phyloP scores from a whole-genome alignment of 148 eudicot species.

The Polygonum maritimum region DNA sequence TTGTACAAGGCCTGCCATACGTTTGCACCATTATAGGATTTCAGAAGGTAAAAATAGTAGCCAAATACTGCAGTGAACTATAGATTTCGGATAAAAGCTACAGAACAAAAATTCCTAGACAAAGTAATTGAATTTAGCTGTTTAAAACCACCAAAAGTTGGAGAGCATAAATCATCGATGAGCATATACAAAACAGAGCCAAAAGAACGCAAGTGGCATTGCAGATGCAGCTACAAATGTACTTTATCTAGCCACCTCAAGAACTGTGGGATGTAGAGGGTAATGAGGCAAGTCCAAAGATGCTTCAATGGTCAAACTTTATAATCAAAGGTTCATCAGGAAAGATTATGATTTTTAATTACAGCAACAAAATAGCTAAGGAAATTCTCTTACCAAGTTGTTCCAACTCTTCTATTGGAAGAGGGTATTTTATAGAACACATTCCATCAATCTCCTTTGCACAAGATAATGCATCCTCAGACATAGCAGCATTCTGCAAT shows the following conservation, averaged over 20 bases:
- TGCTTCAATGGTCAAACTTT: conserved; percentile 1
- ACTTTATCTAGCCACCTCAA: not conserved
- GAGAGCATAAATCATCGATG: not conserved
- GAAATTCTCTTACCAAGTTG: conserved; percentile 46
- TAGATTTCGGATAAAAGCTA: not conserved
- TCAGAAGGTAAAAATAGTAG: not conserved
- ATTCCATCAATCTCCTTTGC: conserved; percentile 70
- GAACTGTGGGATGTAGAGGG: not conserved
- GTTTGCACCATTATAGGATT: conserved; percentile 10
- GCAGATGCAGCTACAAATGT: not conserved
- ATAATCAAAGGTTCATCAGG: not conserved
- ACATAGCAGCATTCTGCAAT: conserved; percentile 53
- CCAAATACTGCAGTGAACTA: not conserved
- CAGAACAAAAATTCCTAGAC: not conserved
- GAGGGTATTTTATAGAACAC: conserved; percentile 67
- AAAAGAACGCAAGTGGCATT: not conserved
- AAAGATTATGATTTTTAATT: not conserved
- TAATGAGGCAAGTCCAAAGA: not conserved
- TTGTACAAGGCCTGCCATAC: conserved; percentile 67
- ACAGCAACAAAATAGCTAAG: conserved; percentile 1
- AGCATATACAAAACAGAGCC: not conserved
- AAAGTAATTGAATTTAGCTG: not conserved
- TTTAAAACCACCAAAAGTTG: not conserved
- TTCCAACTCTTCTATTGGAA: conserved; percentile 67
- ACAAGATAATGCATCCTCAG: conserved; percentile 52